Base-by-base conservation (phyloP, 768 basidiomycete genomes). In the Aureoboletus auriporus region DNA sequence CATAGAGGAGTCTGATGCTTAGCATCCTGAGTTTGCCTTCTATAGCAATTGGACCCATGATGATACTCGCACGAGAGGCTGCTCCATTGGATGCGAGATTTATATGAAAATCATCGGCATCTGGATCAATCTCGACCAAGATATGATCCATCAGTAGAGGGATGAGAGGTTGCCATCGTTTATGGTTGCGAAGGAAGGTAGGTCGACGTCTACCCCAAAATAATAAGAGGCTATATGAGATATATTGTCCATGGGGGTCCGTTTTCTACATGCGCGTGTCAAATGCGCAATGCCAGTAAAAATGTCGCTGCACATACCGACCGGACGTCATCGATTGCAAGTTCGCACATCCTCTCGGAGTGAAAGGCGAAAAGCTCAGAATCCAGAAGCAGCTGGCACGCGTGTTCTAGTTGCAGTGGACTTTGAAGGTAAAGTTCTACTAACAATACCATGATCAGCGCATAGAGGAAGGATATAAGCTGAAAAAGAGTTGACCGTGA, bases 341-440 rank as follows among this genome's bases (percentile, higher is more conserved):
- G 77, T 55, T 91, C 87, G 47, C 84, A 81, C 89, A 94, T 94
- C 30, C 95, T 75, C 61, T 93, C 93, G 4, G 90, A 93, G 66
- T 97, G 93, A 60, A 89, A 94, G 3, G 78, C 67, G 59, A 97
- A 96, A 35, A 98, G 76, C 60, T 94, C 93, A 0, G 90, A 93
- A 46, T 83, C 79, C 36, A 94, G 71, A 11, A 98, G 70, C 28
- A 87, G 68, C 35, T 77, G 71, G 56, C 87, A 86, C 10, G 92
- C 92, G 63, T 93, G 86, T 52, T 92, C 82, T 39, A 97, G 75
- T 58, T 95, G 92, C 23, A 87, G 66, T 4, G 86, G 86, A 46
- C 81, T 85, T 52, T 90, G 85, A 35, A 98, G 75, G 67, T 90
- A 97, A 60, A 84, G 80, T 60, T 96, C 95, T 86, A 37, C 34